Evolutionary conservation across 441 rosid species (phyloP), one percentile per base, ranked within the genome.

Genomic region (Melastoma candidum): DNA sequence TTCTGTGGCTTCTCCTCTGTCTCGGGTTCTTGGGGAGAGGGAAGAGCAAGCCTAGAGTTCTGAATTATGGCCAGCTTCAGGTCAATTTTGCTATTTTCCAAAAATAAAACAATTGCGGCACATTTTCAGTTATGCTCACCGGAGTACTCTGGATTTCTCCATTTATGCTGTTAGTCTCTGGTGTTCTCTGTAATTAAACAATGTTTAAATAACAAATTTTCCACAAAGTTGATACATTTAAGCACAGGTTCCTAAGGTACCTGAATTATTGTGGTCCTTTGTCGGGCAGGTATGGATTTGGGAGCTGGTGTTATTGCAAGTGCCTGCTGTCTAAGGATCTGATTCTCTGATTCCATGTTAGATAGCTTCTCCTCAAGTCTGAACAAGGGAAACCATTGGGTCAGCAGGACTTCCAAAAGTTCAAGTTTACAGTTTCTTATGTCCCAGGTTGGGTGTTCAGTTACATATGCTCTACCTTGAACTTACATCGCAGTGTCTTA

Each of bases 1-100:
- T 52, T 52, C 55, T 52, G 55, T 12, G 55, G 55, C 55, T 17
- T 52, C 9, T 52, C 55, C 55, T 52, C 55, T 26, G 55, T 52
- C 55, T 52, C 55, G 41, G 55, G 55, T 52, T 52, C 55, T 44
- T 8, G 12, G 0, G 43, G 14, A 12, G 55, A 44, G 22, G 55
- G 55, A 25, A 52, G 55, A 36, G 55, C 26, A 52, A 52, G 45
- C 3, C 32, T 44, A n/a, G 12, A 36, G 22, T 36, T 26, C 44
- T 52, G 55, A 13, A 25, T 29, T 29, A 29, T 29, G 36, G 36
- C 36, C 3, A 29, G 36, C 36, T 29, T 3, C 36, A 29, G 7
- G 36, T 29, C 36, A 29, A 29, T 29, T 29, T 7, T 29, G 36
- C 7, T 29, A 29, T 17, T 17, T 29, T 3, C 36, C 36, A 29